Percentiles rank a stretch among this genome's conserved stretches.
Conservation (phyloP, 2,329 filamentous ascomycete genomes). For the Pestalotiopsis sp. region DNA sequence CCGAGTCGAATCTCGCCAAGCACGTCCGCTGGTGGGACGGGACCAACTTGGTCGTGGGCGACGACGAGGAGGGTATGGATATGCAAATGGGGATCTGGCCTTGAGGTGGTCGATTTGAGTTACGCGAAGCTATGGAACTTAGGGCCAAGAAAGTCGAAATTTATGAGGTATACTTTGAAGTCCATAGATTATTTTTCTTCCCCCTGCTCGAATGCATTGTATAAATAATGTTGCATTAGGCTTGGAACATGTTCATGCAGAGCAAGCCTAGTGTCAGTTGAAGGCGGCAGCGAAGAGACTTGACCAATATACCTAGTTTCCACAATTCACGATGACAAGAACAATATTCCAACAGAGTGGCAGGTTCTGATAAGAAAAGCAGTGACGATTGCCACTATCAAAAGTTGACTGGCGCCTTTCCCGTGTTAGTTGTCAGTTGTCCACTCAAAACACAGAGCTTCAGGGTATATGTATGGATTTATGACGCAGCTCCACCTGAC, state of each 20-base stretch:
- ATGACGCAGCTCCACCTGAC: conserved; percentile 9
- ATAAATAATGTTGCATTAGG: too few species aligned
- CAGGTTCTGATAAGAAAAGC: background rate
- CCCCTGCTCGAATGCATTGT: too few species aligned
- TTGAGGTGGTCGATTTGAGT: background rate
- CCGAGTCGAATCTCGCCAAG: background rate
- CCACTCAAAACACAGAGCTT: background rate
- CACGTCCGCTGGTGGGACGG: conserved; percentile 29
- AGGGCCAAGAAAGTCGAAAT: too few species aligned
- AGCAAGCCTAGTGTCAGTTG: too few species aligned
- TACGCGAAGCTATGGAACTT: background rate
- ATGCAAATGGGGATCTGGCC: conserved; percentile 15
- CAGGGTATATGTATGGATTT: background rate
- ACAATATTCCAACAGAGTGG: background rate
- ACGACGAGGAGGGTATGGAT: conserved; percentile 4
- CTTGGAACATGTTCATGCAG: too few species aligned
- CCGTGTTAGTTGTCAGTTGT: background rate
- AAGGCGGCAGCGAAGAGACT: background rate
- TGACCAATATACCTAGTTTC: background rate
- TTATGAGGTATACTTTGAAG: too few species aligned
- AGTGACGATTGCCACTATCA: background rate
- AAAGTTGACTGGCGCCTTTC: background rate
- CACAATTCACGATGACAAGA: background rate
- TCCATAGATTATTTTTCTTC: too few species aligned
- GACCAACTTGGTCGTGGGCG: conserved; percentile 10